Evolutionary conservation across 352 stramenopile species (phyloP).

Genomic region (Phytophthora melonis): DNA sequence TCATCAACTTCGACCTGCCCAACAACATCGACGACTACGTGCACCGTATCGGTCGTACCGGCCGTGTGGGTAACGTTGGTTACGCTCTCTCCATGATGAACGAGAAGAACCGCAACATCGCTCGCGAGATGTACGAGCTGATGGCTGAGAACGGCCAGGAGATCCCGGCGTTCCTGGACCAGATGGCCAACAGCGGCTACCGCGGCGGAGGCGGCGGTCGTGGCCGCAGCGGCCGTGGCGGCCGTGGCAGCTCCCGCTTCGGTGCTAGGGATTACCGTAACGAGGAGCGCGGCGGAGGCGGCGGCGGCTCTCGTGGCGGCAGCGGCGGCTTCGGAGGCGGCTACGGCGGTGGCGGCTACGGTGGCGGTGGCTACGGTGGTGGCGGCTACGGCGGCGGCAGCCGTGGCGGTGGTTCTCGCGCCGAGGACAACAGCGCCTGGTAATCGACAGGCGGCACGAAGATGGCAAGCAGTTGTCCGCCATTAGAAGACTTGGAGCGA

Average conservation of each 20-base stretch:
- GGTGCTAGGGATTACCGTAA: conserved; percentile 90
- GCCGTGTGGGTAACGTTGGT: conserved; percentile 98
- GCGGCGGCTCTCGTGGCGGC: conserved; percentile 35
- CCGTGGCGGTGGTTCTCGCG: conserved; percentile 43
- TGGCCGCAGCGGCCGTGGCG: conserved; percentile 60
- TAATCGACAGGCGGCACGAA: conserved; percentile 56
- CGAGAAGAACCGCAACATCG: conserved; percentile 98
- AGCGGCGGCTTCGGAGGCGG: conserved; percentile 33
- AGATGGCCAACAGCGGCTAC: conserved; percentile 92
- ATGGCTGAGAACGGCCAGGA: conserved; percentile 97
- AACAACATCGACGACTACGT: conserved; percentile 99
- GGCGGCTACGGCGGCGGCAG: conserved; percentile 38
- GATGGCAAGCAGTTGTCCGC: conserved; percentile 55
- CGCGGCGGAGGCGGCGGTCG: conserved; percentile 70
- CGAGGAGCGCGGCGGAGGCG: conserved; percentile 67
- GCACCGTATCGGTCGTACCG: conserved; percentile 99
- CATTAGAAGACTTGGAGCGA: conserved; percentile 53
- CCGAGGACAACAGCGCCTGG: conserved; percentile 90
- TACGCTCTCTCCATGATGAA: conserved; percentile 98
- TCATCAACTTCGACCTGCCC: conserved; percentile 99
- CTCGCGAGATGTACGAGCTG: conserved; percentile 97
- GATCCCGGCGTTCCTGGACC: conserved; percentile 93
- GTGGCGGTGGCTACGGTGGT: conserved; percentile 40
- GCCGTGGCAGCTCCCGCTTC: conserved; percentile 78
- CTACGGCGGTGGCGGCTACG: conserved; percentile 34